Conservation (phyloP, 441 rosid genomes). For the Populus hybrid region DNA sequence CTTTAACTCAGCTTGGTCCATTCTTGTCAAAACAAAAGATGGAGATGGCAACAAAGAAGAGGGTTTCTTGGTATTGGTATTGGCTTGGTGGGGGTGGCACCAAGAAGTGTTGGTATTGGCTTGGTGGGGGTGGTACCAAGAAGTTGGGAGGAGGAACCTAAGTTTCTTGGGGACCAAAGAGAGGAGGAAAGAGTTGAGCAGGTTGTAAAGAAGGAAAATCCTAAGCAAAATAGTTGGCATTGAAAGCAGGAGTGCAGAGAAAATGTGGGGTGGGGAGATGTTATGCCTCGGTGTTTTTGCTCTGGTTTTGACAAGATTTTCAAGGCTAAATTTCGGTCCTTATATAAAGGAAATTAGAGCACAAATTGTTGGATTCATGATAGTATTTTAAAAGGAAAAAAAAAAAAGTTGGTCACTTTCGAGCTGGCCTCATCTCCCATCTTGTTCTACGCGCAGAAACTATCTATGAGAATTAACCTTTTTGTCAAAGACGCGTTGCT, state of each 20-base stretch:
- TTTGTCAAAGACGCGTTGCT: constrained; percentile 37
- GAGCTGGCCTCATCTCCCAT: background rate
- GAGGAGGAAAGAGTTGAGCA: constrained; percentile 35
- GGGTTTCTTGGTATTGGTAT: background rate
- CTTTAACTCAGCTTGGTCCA: constrained; percentile 58
- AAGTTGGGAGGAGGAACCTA: constrained; percentile 34
- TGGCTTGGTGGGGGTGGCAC: too few species aligned
- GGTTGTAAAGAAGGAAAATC: constrained; percentile 41
- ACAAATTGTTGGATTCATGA: background rate
- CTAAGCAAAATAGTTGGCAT: constrained; percentile 32
- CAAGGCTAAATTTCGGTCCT: background rate
- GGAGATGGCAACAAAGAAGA: background rate
- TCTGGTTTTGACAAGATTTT: background rate
- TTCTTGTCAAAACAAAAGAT: constrained; percentile 15
- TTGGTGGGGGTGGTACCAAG: too few species aligned
- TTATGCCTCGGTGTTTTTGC: background rate
- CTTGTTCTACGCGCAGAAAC: background rate
- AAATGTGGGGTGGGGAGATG: constrained; percentile 1
- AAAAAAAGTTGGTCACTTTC: background rate
- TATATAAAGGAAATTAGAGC: background rate
- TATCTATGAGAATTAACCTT: too few species aligned
- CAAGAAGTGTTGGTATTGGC: too few species aligned
- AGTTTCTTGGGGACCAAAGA: constrained; percentile 48
- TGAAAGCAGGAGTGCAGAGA: background rate
- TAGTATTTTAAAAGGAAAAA: background rate